Conservation (phyloP, 1,139 yeast genomes). For the Meyerozyma guilliermondii region DNA sequence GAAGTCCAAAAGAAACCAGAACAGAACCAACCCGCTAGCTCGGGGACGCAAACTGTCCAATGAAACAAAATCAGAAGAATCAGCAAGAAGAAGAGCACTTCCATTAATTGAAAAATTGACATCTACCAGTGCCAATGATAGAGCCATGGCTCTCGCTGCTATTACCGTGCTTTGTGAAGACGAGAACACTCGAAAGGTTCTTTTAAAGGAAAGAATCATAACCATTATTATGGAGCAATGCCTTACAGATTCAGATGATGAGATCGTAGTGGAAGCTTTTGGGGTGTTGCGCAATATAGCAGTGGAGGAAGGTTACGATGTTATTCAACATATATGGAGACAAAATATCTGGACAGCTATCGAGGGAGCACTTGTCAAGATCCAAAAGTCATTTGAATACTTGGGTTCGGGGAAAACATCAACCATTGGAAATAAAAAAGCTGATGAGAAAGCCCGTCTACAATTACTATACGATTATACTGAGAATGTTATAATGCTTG, state of each 20-base stretch:
- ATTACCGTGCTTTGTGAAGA: constrained; percentile 72
- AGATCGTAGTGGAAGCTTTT: constrained; percentile 71
- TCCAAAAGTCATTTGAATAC: constrained; percentile 42
- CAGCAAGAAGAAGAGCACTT: constrained; percentile 50
- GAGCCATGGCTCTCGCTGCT: constrained; percentile 73
- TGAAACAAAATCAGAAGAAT: constrained; percentile 39
- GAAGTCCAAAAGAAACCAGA: constrained; percentile 60
- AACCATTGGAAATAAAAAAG: constrained; percentile 10
- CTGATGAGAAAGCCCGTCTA: constrained; percentile 35
- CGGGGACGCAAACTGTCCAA: constrained; percentile 13
- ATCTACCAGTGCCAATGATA: constrained; percentile 63
- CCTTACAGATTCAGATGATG: constrained; percentile 63
- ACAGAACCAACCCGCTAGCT: constrained; percentile 47
- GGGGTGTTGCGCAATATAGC: constrained; percentile 78
- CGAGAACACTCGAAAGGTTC: constrained; percentile 50
- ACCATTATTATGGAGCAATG: constrained; percentile 59
- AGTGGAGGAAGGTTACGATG: constrained; percentile 86
- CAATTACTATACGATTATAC: constrained; percentile 57
- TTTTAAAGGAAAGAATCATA: constrained; percentile 68
- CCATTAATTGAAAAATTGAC: constrained; percentile 66
- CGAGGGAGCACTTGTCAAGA: constrained; percentile 44
- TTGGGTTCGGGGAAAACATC: constrained; percentile 16
- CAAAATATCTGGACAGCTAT: constrained; percentile 67
- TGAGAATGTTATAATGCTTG: constrained; percentile 69
- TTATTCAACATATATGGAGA: constrained; percentile 72